Conservation (phyloP, 805 yeast species). For the Lipomyces japonicus region DNA sequence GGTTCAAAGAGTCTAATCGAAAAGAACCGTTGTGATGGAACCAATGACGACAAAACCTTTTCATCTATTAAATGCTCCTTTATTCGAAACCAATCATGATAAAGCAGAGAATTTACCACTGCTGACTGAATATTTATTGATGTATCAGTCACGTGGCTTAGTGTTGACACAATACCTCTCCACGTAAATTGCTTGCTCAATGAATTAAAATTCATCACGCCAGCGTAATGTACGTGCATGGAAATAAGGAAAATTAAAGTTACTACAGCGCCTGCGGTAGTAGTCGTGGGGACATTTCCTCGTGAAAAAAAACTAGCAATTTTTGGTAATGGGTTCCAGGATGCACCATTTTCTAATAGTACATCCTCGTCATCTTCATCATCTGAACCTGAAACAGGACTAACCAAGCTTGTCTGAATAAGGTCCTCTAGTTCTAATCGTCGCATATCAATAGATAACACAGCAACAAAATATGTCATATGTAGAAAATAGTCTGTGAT, state of each 20-base stretch:
- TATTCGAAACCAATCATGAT: slow-evolving; percentile 1
- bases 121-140: not conserved
- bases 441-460: slow-evolving; percentile 63
- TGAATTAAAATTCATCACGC: not conserved
- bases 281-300: slow-evolving; percentile 22
- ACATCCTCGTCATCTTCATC: slow-evolving; percentile 26
- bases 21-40: slow-evolving; percentile 5
- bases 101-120: not conserved
- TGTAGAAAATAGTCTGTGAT: slow-evolving; percentile 59
- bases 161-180: not conserved
- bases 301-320: slow-evolving; percentile 9
- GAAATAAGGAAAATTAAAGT: slow-evolving; percentile 14
- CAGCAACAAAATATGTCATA: slow-evolving; percentile 59
- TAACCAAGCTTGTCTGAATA: slow-evolving; percentile 13
- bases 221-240: slow-evolving; percentile 17
- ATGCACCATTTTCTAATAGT: slow-evolving; percentile 2
- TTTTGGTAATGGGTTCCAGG: slow-evolving; percentile 26
- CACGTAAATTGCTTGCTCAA: slow-evolving; percentile 1
- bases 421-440: slow-evolving; percentile 60
- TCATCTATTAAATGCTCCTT: not conserved
- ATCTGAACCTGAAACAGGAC: slow-evolving; percentile 3
- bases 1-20: slow-evolving; percentile 16
- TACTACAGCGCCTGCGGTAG: slow-evolving; percentile 23
- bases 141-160: not conserved
- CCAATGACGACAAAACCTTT: slow-evolving; percentile 3